A percentile compares a stretch with the other conserved stretches of the same genome.
Evolutionary conservation across 2,329 filamentous ascomycete genomes (phyloP).

Genomic region (Tolypocladium guangdongense): DNA sequence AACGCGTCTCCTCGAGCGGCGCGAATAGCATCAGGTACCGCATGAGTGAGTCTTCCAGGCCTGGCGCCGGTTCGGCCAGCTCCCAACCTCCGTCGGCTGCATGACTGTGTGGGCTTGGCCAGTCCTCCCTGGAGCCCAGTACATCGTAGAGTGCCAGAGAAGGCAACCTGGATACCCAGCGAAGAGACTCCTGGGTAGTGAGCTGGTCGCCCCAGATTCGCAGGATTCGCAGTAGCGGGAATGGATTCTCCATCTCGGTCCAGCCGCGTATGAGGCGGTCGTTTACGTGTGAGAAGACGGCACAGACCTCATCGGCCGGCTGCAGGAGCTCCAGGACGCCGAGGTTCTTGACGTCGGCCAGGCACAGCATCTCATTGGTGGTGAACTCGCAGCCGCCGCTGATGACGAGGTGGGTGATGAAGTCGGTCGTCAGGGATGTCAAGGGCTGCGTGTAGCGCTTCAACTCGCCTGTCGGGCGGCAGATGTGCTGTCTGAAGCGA

Average conservation of each 20-base stretch:
- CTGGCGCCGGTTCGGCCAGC: constrained; percentile 11
- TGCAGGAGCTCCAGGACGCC: constrained; percentile 36
- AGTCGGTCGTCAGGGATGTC: constrained; percentile 23
- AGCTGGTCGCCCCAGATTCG: constrained; percentile 31
- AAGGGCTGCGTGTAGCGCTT: constrained; percentile 26
- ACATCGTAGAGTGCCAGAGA: constrained; percentile 34
- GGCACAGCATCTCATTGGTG: constrained; percentile 26
- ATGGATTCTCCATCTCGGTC: constrained; percentile 28
- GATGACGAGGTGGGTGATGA: constrained; percentile 30
- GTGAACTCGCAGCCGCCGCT: constrained; percentile 23
- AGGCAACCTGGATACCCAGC: constrained; percentile 30
- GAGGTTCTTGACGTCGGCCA: constrained; percentile 33
- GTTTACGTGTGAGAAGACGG: constrained; percentile 25
- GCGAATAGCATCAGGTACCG: constrained; percentile 24
- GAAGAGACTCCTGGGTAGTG: constrained; percentile 28
- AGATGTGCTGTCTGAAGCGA: constrained; percentile 28
- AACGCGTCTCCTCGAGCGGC: constrained; percentile 13
- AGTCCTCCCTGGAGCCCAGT: constrained; percentile 22
- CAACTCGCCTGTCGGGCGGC: constrained; percentile 22
- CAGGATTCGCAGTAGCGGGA: constrained; percentile 35
- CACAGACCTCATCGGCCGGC: constrained; percentile 16
- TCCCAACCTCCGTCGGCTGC: constrained; percentile 23
- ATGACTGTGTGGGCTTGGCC: constrained; percentile 15
- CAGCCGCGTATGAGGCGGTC: constrained; percentile 37
- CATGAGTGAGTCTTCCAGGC: constrained; percentile 20